Base-by-base conservation (phyloP, 306 rosid species). In the Senna tora region DNA sequence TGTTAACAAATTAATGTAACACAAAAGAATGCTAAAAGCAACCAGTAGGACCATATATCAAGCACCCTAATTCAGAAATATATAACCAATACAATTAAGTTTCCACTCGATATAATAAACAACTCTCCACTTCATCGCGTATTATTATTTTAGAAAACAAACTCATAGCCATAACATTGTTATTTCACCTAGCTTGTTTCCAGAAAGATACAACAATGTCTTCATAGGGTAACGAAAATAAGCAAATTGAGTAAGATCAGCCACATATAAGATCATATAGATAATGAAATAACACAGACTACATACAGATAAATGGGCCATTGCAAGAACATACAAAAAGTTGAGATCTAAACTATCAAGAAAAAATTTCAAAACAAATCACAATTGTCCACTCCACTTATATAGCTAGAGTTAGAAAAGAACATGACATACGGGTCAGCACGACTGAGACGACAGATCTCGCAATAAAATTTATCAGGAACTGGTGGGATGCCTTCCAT, bases 361-460 rank as follows among this genome's bases (percentile, higher is more conserved):
- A 21, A 16, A 46, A 10, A 41, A 46, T 19, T 2, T 45, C 7
- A 15, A 72, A 67, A 42, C 7, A 76, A 67, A 51, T 21, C 36
- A 66, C 25, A 30, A 45, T 4, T 34, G 32, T n/a, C 65, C 56
- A 19, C 5, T 56, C 28, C 61, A 45, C 0, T 61, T 51, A 52
- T 43, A 61, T 22, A 77, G 74, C 61, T 57, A 71, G 78, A 79
- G n/a, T 19, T 57, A 46, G 16, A 75, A 43, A 32, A 45, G 47
- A 66, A 62, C 38, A 71, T 61, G 65, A 79, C 98, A 64, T 87
- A 90, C 98, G 98, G 98, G 46, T 93, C 97, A 80, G 98, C 96
- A 15, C 97, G 98, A 46, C 39, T 84, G 72, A 93, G 96, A 64
- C 98, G 92, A 82, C 98, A 93, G 51, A 87, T 63, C 83, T 87